phyloP scores from a whole-genome alignment of 768 basidiomycete genomes.

The Porpolomopsis calyptriformis region DNA sequence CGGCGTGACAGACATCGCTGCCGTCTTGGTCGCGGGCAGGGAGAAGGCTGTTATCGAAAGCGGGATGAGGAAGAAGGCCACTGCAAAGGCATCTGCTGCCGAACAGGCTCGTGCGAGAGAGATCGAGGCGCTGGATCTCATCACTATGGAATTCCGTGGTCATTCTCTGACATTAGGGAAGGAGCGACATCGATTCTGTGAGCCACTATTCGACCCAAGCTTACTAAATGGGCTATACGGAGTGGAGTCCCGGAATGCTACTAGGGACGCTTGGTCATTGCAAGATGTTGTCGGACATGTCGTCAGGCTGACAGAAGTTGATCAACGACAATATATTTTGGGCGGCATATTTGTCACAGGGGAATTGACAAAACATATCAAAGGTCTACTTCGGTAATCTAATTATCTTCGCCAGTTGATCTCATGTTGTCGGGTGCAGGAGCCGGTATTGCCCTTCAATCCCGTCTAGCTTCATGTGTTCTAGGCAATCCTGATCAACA shows the following conservation, averaged over 20 bases:
- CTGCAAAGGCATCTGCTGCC: slow-evolving; percentile 61
- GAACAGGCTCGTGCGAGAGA: slow-evolving; percentile 74
- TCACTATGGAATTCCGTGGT: slow-evolving; percentile 63
- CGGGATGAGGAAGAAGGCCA: slow-evolving; percentile 68
- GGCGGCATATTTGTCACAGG: slow-evolving; percentile 76
- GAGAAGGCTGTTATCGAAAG: slow-evolving; percentile 83
- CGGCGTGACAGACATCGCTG: slow-evolving; percentile 82
- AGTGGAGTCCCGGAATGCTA: slow-evolving; percentile 15
- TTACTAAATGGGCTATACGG: slow-evolving; percentile 33
- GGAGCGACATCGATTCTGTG: slow-evolving; percentile 84
- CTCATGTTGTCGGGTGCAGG: slow-evolving; percentile 27
- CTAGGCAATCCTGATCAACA: slow-evolving; percentile 50
- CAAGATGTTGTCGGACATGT: slow-evolving; percentile 61
- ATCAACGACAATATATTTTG: slow-evolving; percentile 65
- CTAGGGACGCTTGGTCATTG: slow-evolving; percentile 33
- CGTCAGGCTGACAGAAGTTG: slow-evolving; percentile 49
- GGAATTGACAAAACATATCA: slow-evolving; percentile 58
- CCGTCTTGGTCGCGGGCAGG: slow-evolving; percentile 82
- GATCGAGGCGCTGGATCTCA: slow-evolving; percentile 76
- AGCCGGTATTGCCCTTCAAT: slow-evolving; percentile 57
- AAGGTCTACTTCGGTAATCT: slow-evolving; percentile 34
- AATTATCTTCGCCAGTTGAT: neutral
- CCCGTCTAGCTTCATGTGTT: slow-evolving; percentile 55
- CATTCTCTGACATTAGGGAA: slow-evolving; percentile 69
- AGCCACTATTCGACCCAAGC: slow-evolving; percentile 73